Conservation (phyloP, 768 basidiomycete species). For the Mycena crocata region DNA sequence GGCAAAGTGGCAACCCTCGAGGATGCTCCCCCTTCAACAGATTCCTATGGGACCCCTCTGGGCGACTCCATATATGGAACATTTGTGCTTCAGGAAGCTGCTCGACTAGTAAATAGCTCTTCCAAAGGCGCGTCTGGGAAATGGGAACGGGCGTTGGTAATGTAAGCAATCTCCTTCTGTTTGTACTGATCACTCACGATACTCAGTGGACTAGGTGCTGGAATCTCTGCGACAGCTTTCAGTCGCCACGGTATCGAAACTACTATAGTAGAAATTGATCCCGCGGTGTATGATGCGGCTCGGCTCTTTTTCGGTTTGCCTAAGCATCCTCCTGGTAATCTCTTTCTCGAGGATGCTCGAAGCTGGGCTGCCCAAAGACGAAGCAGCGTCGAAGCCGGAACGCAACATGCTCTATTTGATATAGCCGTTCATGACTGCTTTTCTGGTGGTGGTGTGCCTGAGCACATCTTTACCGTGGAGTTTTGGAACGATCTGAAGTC, state of each 20-base stretch:
- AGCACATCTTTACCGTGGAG: slow-evolving; percentile 84
- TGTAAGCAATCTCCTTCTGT: slow-evolving; percentile 58
- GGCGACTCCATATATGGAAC: slow-evolving; percentile 88
- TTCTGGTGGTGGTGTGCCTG: slow-evolving; percentile 92
- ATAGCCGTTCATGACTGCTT: slow-evolving; percentile 93
- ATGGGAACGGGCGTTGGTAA: slow-evolving; percentile 71
- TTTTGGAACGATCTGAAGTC: slow-evolving; percentile 82
- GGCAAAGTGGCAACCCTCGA: slow-evolving; percentile 57
- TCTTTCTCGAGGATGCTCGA: slow-evolving; percentile 85
- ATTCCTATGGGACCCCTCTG: slow-evolving; percentile 64
- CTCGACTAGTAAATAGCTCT: slow-evolving; percentile 71
- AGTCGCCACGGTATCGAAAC: slow-evolving; percentile 74
- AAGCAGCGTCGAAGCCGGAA: slow-evolving; percentile 39
- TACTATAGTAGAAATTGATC: slow-evolving; percentile 94
- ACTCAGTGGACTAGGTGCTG: slow-evolving; percentile 87
- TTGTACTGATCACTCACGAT: slow-evolving; percentile 26
- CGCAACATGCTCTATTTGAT: slow-evolving; percentile 62
- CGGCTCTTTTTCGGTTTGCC: slow-evolving; percentile 83
- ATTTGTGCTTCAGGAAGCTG: slow-evolving; percentile 90
- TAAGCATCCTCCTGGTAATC: slow-evolving; percentile 64
- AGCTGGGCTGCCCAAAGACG: slow-evolving; percentile 67
- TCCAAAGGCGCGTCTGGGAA: slow-evolving; percentile 42
- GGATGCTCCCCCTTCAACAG: slow-evolving; percentile 53
- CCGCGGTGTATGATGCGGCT: slow-evolving; percentile 88
- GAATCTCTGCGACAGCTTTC: slow-evolving; percentile 84